Base-by-base conservation (phyloP, 768 basidiomycete species). In the Boletus pseudo-olivaceus region DNA sequence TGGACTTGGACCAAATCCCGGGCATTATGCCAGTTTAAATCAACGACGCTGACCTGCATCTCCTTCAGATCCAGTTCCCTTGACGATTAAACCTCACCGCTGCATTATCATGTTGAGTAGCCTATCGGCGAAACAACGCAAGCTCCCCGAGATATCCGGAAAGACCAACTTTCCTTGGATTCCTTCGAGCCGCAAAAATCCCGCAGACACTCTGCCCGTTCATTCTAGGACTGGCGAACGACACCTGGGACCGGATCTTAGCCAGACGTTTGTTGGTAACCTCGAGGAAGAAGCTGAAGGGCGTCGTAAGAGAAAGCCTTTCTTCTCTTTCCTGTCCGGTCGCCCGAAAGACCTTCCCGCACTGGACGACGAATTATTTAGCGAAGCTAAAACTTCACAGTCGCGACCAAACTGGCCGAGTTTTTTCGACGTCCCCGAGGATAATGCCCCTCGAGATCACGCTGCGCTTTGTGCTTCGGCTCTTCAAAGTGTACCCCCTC, bases 341-440 rank as follows among this genome's bases (percentile, higher is more conserved):
- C 52, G 56, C 23, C 19, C 48, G 19, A 64, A 56, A 38, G 37
- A 38, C 19, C 56, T 46, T 29, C 61, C 56, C 9, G 50, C 38
- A 14, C 41, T 71, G 12, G 58, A 70, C 45, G 58, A 70, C 10
- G 53, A 54, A 11, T 11, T 72, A n/a, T 66, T 72, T 33, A 35
- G 39, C 26, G 53, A 59, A 23, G 68, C 63, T 35, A 66, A 68
- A 34, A 61, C 57, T 0, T 48, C 58, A 33, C 67, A 71, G 51
- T 61, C 52, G 33, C 55, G 12, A 51, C 61, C 66, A 37, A 61
- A 61, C 45, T 67, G 65, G 66, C 63, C 63, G 46, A 52, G 54
- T 14, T 44, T 37, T 12, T 61, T 66, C 29, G 60, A 47, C 34
- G 59, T 68, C 37, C 65, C 62, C 5, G 51, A 62, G 38, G 65